phyloP scores from a whole-genome alignment of 1,284 basidiomycete species.

The Ganoderma multipileum region DNA sequence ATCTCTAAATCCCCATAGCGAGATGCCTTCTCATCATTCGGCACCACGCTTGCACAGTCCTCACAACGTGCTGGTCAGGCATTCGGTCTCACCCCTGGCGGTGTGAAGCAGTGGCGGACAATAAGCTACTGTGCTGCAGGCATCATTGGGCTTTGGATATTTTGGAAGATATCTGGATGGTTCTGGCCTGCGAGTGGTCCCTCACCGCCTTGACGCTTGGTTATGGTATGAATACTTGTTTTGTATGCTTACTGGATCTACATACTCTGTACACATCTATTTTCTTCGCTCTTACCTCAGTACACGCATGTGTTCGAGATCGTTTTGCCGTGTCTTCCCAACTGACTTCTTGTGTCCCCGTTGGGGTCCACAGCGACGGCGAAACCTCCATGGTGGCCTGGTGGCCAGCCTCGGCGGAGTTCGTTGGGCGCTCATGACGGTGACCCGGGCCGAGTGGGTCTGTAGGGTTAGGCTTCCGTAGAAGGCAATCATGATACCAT shows the following conservation, averaged over 20 bases:
- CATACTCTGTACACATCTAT: background rate
- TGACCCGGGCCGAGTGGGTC: background rate
- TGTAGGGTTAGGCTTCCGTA: constrained; percentile 22
- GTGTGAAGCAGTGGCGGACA: constrained; percentile 70
- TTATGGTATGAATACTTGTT: background rate
- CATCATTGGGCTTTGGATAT: constrained; percentile 51
- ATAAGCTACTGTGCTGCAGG: constrained; percentile 62
- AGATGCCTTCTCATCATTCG: constrained; percentile 72
- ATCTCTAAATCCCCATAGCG: constrained; percentile 46
- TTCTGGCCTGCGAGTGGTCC: constrained; percentile 33
- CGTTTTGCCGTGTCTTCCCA: too few relatives aligned
- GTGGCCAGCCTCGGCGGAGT: too few relatives aligned
- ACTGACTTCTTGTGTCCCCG: too few relatives aligned
- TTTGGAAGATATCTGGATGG: constrained; percentile 47
- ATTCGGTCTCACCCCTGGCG: constrained; percentile 70
- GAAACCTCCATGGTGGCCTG: too few relatives aligned
- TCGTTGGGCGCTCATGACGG: background rate
- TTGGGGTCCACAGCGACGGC: too few relatives aligned
- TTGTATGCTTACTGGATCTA: background rate
- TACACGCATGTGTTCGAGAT: too few relatives aligned
- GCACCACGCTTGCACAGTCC: constrained; percentile 64
- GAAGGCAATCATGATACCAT: constrained; percentile 16
- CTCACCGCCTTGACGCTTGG: constrained; percentile 24
- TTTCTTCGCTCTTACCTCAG: background rate
- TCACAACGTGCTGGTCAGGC: constrained; percentile 71